Conservation (phyloP, 73 alveolate species). For the Paramecium primaurelia region DNA sequence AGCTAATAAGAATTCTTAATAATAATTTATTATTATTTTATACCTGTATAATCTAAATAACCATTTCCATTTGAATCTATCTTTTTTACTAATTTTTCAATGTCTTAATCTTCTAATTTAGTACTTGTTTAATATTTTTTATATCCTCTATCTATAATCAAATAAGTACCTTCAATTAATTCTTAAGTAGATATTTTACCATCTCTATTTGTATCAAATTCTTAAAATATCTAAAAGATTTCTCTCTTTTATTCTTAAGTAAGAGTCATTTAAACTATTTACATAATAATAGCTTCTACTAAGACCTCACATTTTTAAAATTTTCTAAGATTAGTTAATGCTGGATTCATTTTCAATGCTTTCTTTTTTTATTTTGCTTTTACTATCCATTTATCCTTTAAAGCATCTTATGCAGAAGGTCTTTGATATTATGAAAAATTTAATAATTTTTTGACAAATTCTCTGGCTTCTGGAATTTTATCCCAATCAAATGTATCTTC, state of each 20-base stretch:
- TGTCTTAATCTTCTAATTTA: background rate
- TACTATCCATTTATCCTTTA: conserved; percentile 73
- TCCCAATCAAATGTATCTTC: conserved; percentile 72
- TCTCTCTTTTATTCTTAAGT: background rate
- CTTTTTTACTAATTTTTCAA: conserved; percentile 36
- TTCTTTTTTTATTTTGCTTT: background rate
- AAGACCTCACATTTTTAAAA: background rate
- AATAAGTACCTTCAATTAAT: background rate
- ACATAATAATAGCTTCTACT: background rate
- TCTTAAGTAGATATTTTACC: background rate
- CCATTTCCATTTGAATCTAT: conserved; percentile 61
- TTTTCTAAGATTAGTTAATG: background rate
- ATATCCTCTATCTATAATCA: background rate
- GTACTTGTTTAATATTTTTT: conserved; percentile 3
- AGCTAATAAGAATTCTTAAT: conserved; percentile 56
- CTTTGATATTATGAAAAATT: conserved; percentile 69
- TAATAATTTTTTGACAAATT: conserved; percentile 69
- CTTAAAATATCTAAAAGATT: background rate
- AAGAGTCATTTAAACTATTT: background rate
- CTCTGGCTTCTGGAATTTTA: conserved; percentile 73
- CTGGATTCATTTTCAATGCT: background rate
- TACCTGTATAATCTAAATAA: conserved; percentile 51
- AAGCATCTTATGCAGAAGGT: conserved; percentile 74
- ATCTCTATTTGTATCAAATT: conserved; percentile 5
- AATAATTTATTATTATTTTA: background rate